These are phyloP conservation scores for Globisporangium cystogenes DNA, from an alignment of 352 stramenopile species.

Conservation along the genomic window DNA sequence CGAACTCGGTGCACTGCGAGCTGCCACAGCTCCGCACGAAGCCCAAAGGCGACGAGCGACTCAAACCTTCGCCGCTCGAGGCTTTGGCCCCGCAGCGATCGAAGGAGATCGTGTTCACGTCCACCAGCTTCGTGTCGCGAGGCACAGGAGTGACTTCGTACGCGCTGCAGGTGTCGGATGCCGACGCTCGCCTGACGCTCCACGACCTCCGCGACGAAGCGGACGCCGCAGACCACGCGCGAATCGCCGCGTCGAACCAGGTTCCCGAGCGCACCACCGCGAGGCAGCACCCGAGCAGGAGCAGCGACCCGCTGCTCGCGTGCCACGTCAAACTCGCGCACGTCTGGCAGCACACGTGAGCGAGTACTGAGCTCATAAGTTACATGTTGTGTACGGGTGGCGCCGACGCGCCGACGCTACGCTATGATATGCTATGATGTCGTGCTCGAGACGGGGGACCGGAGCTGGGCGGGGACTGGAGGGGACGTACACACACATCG, in stretches of 20 bases:
- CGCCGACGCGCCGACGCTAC: background rate
- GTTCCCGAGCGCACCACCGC: conserved; percentile 9
- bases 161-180: conserved; percentile 5
- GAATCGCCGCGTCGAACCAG: conserved; percentile 3
- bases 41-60: background rate
- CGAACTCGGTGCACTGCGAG: conserved; percentile 32
- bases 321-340: conserved; percentile 67
- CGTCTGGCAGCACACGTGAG: conserved; percentile 47
- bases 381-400: background rate
- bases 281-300: conserved; percentile 7
- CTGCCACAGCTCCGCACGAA: conserved; percentile 12
- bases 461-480: background rate
- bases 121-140: background rate
- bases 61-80: background rate
- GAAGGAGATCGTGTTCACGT: conserved; percentile 23
- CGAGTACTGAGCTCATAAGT: conserved; percentile 13
- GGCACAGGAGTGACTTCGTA: background rate
- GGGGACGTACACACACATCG: background rate
- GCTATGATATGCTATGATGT: conserved; percentile 1
- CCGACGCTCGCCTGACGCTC: conserved; percentile 17
- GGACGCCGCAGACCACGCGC: background rate
- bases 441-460: background rate
- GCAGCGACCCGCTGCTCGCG: conserved; percentile 26
- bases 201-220: conserved; percentile 14
- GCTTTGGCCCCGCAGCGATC: conserved; percentile 5